Base-by-base conservation (phyloP, 352 stramenopile genomes). In the Phytophthora quininea region DNA sequence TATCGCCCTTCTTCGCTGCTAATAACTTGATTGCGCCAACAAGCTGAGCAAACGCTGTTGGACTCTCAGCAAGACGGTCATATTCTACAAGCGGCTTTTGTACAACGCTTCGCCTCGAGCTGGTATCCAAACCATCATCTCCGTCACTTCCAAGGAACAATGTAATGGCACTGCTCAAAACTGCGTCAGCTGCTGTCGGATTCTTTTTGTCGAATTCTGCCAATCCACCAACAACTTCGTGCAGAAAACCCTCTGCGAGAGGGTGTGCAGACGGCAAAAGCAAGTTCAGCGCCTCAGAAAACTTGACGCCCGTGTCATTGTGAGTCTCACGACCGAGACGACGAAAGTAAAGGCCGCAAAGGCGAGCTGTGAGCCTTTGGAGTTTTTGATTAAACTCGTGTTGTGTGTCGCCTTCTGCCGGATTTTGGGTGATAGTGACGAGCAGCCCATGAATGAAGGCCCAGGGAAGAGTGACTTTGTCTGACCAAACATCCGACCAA, bases 401-500 rank as follows among this genome's bases (percentile, higher is more conserved):
- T 70, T 45, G 4, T 24, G 5, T 68, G 19, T 40, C 58, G 37
- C 49, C 11, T 33, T 45, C 66, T 29, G 47, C 9, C 15, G 2
- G 60, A 12, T 62, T 29, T 61, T 77, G 53, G 24, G 84, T 64
- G 12, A 24, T 24, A 24, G 69, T 31, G n/a, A 46, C 59, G 33
- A 82, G 40, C 14, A 88, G 53, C 33, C 73, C 70, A 47, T 79
- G 65, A 3, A 87, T 65, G 38, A 87, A 87, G 30, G 67, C 66
- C 79, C 79, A 92, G 35, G 76, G 61, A 35, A 87, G 51, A 30
- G 37, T 47, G 8, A 60, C 60, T 14, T 72, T 72, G 7, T 65
- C 59, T 40, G 76, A 74, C 84, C 77, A 86, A 35, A 58, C 58
- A 54, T 81, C 59, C 5, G 64, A 77, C 85, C 82, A 91, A 45